Base-by-base conservation (phyloP, 169 alveolate species). In the Cyclospora cayetanensis region DNA sequence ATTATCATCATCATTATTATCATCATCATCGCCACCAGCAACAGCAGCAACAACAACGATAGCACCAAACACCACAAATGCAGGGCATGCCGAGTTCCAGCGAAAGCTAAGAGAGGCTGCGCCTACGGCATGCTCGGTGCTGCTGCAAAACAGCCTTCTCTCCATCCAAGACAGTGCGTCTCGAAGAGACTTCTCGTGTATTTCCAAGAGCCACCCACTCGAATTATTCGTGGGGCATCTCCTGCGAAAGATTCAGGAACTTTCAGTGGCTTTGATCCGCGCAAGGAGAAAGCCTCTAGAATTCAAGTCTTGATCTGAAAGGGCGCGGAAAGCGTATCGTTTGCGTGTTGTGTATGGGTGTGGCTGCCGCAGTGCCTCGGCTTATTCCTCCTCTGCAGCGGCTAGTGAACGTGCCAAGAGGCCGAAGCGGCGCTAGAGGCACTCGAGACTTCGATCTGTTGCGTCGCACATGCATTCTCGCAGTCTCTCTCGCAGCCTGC, bases 291-390 rank as follows among this genome's bases (percentile, higher is more conserved):
- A n/a, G n/a, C n/a, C n/a, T n/a, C n/a, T n/a, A n/a, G n/a, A n/a
- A n/a, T n/a, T n/a, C n/a, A n/a, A n/a, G n/a, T n/a, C n/a, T n/a
- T n/a, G n/a, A n/a, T n/a, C n/a, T n/a, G n/a, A n/a, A n/a, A n/a
- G n/a, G n/a, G n/a, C n/a, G n/a, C n/a, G n/a, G n/a, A n/a, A n/a
- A n/a, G n/a, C n/a, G n/a, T 25, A 41, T 41, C 31, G 41, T 25
- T 66, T 55, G 9, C 0, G 22, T 55, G 70, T 55, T 7, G 27
- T 55, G 70, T n/a, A n/a, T n/a, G n/a, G n/a, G 35, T 55, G 70
- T 31, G 22, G 70, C 70, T 55, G 70, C 79, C 31, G 79, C 79
- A 66, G 79, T 66, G 39, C 79, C 79, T 35, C 34, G 79, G 79
- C 79, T 66, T 25, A 4, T 66, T 35, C 34, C n/a, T 35, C 42